Evolutionary conservation across 176 grass and related monocot species (phyloP).

Genomic region (Pontederia crassipes): DNA sequence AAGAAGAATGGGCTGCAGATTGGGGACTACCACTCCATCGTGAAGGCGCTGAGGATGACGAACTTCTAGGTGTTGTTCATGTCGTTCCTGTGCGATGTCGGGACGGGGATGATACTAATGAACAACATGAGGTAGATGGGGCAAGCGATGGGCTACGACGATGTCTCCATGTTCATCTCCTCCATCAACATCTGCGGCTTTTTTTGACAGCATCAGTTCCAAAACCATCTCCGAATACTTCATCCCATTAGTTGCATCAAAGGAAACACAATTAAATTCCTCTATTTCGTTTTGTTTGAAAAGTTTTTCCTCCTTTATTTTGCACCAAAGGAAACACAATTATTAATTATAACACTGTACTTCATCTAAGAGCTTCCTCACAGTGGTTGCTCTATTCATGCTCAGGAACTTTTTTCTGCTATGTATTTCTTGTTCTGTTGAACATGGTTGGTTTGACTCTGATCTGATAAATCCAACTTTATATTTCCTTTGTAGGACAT

Average conservation of each 20-base stretch:
- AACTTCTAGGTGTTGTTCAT: no score
- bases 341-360: no score
- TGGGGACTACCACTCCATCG: constrained; percentile 90
- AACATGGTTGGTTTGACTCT: neutral
- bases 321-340: no score
- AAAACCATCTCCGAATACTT: no score
- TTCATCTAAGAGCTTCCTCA: neutral
- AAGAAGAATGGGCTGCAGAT: constrained; percentile 34
- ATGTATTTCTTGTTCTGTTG: neutral
- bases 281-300: no score
- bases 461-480: neutral
- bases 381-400: neutral
- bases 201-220: constrained; percentile 81
- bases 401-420: neutral
- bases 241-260: constrained; percentile 47
- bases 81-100: no score
- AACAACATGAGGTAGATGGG: no score
- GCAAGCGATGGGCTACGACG: constrained; percentile 76
- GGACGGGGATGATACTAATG: no score
- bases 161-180: constrained; percentile 93
- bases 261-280: neutral
- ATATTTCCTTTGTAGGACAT: constrained; percentile 2
- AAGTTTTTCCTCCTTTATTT: no score
- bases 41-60: constrained; percentile 37
- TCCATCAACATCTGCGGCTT: constrained; percentile 93